Base-by-base conservation (phyloP, 352 stramenopile species). In the Peronospora belbahrii region DNA sequence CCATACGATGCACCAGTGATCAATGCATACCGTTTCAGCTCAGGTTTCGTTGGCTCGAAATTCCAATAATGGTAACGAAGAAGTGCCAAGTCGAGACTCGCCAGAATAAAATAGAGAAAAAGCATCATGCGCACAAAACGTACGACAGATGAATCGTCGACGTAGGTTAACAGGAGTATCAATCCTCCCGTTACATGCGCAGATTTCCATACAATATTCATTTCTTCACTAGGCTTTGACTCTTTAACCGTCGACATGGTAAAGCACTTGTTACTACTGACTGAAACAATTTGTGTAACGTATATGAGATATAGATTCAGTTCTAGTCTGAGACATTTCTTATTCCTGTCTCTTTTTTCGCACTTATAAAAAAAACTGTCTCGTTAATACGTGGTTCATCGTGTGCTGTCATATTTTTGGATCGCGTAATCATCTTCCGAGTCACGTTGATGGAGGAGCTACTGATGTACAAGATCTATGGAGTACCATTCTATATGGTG, bases 1-100 rank as follows among this genome's bases (percentile, higher is more conserved):
- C 85, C 85, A 0, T 64, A 65, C 0, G 77, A 79, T 6, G 85
- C 83, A 14, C 85, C 85, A 0, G 81, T 94, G 27, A 94, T 55
- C 23, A 93, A 40, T 14, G 70, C 78, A 31, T 70, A 89, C 9
- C 60, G 68, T 51, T 83, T 75, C 17, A 62, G 56, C 48, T 73
- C 51, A 10, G 74, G 74, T 13, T 41, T 49, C 34, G 74, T 65
- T 3, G 71, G 56, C 57, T 79, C 46, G 48, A 85, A 83, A 4
- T 20, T 52, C 74, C 77, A 86, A 11, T 72, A 43, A 48, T 88
- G 77, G 58, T 88, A 88, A 1, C 73, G 70, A 11, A 68, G 65
- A 31, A 88, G 49, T 34, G 56, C 59, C 34, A 85, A 62, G 68
- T 88, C 77, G 19, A 69, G 45, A 58, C 70, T 75, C 33, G 64